Conservation (phyloP, 176 grass and related monocot genomes). For the Paspalum vaginatum region DNA sequence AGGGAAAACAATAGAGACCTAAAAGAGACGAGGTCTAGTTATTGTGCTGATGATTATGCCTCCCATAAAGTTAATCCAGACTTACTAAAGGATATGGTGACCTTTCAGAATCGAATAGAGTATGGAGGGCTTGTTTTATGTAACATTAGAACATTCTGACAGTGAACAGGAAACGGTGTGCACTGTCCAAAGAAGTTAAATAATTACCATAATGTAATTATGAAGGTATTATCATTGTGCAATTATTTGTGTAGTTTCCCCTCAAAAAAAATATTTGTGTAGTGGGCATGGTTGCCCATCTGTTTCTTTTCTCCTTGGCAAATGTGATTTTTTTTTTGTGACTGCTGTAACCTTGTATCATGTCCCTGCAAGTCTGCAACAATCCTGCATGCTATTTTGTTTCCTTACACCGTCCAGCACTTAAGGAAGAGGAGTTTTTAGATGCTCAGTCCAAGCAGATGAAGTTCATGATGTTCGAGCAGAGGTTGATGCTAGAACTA, state of each 20-base stretch:
- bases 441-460: no score
- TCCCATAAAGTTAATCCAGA: slow-evolving; percentile 20
- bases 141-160: slow-evolving; percentile 59
- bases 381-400: neutral
- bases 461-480: no score
- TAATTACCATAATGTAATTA: slow-evolving; percentile 31
- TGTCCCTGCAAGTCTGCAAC: slow-evolving; percentile 13
- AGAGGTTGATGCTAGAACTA: no score
- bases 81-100: slow-evolving; percentile 34
- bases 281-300: neutral
- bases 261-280: no score
- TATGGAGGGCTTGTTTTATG: slow-evolving; percentile 62
- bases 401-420: neutral
- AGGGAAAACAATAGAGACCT: slow-evolving; percentile 39
- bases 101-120: slow-evolving; percentile 48
- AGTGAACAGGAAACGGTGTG: neutral
- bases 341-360: slow-evolving; percentile 12
- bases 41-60: slow-evolving; percentile 57
- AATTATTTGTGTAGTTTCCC: slow-evolving; percentile 1
- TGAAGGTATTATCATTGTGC: neutral
- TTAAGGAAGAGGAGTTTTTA: neutral
- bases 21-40: slow-evolving; percentile 34
- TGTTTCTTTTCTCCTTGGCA: neutral
- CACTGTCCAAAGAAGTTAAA: slow-evolving; percentile 6
- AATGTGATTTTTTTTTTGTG: neutral